Percentiles rank a stretch among this genome's conserved stretches.
Conservation (phyloP, 345 rosid species). For the Alliaria petiolata region DNA sequence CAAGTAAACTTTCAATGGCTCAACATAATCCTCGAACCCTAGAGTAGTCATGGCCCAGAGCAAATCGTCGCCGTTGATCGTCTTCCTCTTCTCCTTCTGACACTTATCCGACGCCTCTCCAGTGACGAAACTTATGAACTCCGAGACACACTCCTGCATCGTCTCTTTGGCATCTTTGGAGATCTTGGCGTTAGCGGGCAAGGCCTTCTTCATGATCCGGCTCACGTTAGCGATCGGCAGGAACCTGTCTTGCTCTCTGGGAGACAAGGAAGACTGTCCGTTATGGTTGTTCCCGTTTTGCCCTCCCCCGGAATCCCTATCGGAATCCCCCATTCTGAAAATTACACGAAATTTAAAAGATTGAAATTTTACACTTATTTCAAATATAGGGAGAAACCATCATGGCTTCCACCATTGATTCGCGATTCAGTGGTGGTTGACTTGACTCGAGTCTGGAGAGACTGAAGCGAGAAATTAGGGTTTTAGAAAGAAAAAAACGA, state of each 20-base stretch:
- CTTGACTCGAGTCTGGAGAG: constrained; percentile 4
- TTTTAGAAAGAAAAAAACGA: constrained; percentile 16
- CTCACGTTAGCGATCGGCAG: constrained; percentile 75
- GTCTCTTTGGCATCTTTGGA: constrained; percentile 79
- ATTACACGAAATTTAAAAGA: not conserved
- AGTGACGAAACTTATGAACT: constrained; percentile 74
- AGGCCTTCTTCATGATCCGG: constrained; percentile 72
- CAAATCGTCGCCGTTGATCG: constrained; percentile 63
- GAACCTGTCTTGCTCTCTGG: constrained; percentile 66
- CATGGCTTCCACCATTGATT: constrained; percentile 6
- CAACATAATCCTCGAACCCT: constrained; percentile 75
- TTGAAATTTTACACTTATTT: constrained; percentile 5
- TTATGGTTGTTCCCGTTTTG: constrained; percentile 35
- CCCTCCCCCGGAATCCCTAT: constrained; percentile 61
- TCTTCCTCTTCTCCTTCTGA: constrained; percentile 74
- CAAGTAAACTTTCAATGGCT: constrained; percentile 61
- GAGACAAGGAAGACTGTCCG: constrained; percentile 38
- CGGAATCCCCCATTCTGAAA: constrained; percentile 59
- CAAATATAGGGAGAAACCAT: constrained; percentile 3
- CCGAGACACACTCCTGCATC: constrained; percentile 77
- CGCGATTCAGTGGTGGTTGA: constrained; percentile 1
- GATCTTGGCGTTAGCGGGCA: constrained; percentile 74
- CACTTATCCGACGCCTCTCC: constrained; percentile 86
- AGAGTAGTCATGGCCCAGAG: constrained; percentile 61
- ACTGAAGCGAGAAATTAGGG: constrained; percentile 30